A percentile compares a stretch with the other conserved stretches of the same genome.
phyloP scores from a whole-genome alignment of 352 stramenopile genomes.

The Phytophthora podocarpi region DNA sequence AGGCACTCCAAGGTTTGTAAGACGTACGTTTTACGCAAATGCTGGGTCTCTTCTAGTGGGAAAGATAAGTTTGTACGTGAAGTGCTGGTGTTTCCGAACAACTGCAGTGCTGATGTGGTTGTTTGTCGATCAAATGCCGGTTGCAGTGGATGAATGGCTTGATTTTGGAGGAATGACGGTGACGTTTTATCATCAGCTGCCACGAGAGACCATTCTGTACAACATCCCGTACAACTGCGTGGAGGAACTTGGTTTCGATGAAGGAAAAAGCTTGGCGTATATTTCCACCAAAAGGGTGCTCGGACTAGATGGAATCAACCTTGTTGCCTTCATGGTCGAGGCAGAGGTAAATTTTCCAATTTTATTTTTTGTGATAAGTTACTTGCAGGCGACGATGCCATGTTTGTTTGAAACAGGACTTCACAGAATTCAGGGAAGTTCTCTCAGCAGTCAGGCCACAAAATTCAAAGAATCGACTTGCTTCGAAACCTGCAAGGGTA shows the following conservation, averaged over 20 bases:
- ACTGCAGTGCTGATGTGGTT: not conserved
- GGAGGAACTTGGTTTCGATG: slow-evolving; percentile 46
- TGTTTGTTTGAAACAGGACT: slow-evolving; percentile 16
- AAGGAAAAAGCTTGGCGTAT: slow-evolving; percentile 20
- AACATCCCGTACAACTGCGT: slow-evolving; percentile 62
- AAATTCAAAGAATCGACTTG: not conserved
- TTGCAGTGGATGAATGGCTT: slow-evolving; percentile 54
- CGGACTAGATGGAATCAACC: slow-evolving; percentile 15
- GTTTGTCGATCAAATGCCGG: slow-evolving; percentile 32
- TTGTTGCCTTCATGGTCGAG: slow-evolving; percentile 11
- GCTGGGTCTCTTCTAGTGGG: slow-evolving; percentile 31
- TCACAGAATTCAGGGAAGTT: slow-evolving; percentile 2
- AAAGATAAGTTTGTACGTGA: slow-evolving; percentile 31
- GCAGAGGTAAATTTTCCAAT: not conserved
- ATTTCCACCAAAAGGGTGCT: slow-evolving; percentile 22
- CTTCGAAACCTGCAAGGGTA: not conserved
- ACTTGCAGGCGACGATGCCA: no score
- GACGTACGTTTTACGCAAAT: slow-evolving; percentile 38
- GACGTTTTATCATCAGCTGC: slow-evolving; percentile 56
- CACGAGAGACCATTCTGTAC: slow-evolving; percentile 46
- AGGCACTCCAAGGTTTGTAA: slow-evolving; percentile 16
- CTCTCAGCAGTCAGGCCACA: not conserved
- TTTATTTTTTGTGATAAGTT: no score
- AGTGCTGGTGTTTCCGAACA: not conserved
- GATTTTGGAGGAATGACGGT: slow-evolving; percentile 52